Base-by-base conservation (phyloP, 306 rosid species). In the Astragalus glycyphyllos region DNA sequence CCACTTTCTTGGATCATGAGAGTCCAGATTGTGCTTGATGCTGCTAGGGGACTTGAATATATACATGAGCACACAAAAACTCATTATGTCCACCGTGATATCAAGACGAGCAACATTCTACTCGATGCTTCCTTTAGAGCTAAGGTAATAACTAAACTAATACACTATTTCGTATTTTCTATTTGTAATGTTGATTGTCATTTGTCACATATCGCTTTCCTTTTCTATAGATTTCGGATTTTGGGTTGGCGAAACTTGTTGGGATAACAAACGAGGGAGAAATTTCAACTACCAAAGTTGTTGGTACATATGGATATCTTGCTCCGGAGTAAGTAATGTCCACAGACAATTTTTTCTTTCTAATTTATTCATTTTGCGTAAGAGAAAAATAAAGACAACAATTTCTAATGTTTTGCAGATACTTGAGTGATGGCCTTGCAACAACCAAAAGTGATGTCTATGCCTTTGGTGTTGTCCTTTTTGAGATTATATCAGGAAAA, bases 21-120 rank as follows among this genome's bases (percentile, higher is more conserved):
- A 84, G 91, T 91, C 44, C 99, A 94, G 83, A 89, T 94, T 77
- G 87, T 85, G 10, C 94, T 94, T 64, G 99, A 94, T 72, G 87
- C 97, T 58, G 97, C 96, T 59, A 82, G 99, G 84, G 99, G 96
- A 32, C 92, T 94, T n/a, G 99, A 94, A 83, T 94, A 94, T 81
- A 91, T 91, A 71, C 99, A 94, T 1, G 99, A 94, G 83, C 99
- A 94, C 84, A 91, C 99, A 11, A 91, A 89, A 83, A 49, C 87
- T 72, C 97, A 91, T 79, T 94, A 94, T 69, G 99, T 94, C 35
- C 99, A 94, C 77, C 87, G 99, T 15, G 99, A 94, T 82, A 91
- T 94, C 83, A 94, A 94, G 84, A 91, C 99, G 45, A 94, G 96
- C 90, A 94, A 94, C 85, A 94, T 94, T 77, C 79, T 94, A 65